Conservation (phyloP, 352 stramenopile genomes). For the Thraustotheca clavata region DNA sequence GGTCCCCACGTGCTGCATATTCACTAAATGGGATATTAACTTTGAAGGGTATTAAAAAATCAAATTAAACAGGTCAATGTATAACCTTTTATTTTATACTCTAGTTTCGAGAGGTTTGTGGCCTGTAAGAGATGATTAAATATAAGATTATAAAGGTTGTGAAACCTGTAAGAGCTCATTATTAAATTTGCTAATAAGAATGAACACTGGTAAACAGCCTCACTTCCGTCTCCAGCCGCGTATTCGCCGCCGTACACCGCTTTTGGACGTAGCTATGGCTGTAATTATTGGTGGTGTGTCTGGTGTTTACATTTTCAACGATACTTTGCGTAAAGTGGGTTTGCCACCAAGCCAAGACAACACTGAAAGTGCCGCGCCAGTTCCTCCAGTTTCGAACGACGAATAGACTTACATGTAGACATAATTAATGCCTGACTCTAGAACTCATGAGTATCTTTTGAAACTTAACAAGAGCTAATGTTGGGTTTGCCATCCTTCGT, state of each 20-base stretch:
- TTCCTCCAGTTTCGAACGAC: neutral
- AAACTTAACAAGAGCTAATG: neutral
- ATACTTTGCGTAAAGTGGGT: slow-evolving; percentile 35
- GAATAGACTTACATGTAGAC: neutral
- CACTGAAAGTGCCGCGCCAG: neutral
- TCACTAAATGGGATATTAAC: too few species aligned
- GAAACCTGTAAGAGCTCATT: too few species aligned
- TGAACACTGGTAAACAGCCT: slow-evolving; percentile 39
- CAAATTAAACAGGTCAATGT: too few species aligned
- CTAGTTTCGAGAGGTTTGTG: too few species aligned
- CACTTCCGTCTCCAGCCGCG: slow-evolving; percentile 42
- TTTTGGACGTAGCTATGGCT: slow-evolving; percentile 51
- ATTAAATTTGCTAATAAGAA: slow-evolving; percentile 6
- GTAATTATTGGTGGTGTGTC: slow-evolving; percentile 44
- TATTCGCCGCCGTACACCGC: slow-evolving; percentile 39
- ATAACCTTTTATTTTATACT: too few species aligned
- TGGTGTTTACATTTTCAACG: slow-evolving; percentile 70
- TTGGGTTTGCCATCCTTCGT: slow-evolving; percentile 15
- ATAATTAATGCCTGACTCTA: too few species aligned
- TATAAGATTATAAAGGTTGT: too few species aligned
- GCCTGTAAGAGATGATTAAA: too few species aligned
- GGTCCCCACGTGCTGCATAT: slow-evolving; percentile 1
- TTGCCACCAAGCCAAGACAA: slow-evolving; percentile 12
- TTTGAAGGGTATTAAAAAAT: too few species aligned
- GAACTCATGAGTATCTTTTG: neutral